These are phyloP conservation scores for Paramecium bursaria DNA, from an alignment of 73 alveolate species.

Conservation along the genomic window DNA sequence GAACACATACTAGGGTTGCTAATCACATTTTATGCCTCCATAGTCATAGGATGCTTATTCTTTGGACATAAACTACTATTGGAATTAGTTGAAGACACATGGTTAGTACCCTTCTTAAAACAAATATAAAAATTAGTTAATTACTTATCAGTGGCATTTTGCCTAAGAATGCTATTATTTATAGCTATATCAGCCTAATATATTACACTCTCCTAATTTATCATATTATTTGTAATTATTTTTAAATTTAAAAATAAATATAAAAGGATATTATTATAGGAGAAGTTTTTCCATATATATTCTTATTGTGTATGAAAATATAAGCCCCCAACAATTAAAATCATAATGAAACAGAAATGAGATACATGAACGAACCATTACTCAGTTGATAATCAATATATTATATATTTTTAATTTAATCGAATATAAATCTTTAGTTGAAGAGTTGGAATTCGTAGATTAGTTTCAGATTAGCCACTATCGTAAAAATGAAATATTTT, in stretches of 20 bases:
- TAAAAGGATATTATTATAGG: constrained; percentile 56
- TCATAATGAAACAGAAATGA: too few relatives aligned
- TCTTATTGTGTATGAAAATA: too few relatives aligned
- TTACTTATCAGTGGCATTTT: not conserved
- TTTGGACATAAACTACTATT: constrained; percentile 33
- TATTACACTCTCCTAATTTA: not conserved
- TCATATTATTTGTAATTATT: constrained; percentile 14
- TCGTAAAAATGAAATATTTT: too few relatives aligned
- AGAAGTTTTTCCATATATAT: constrained; percentile 42
- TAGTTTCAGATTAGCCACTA: too few relatives aligned
- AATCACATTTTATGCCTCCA: constrained; percentile 20
- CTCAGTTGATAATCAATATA: too few relatives aligned
- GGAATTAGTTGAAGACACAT: constrained; percentile 49
- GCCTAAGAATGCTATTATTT: constrained; percentile 7
- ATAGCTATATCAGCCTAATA: constrained; percentile 9
- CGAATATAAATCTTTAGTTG: too few relatives aligned
- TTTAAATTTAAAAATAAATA: constrained; percentile 7
- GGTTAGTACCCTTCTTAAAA: constrained; percentile 46
- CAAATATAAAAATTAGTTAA: constrained; percentile 16
- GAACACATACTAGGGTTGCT: constrained; percentile 11
- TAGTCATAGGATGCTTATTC: constrained; percentile 45
- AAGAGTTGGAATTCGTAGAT: too few relatives aligned
- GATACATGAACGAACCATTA: too few relatives aligned
- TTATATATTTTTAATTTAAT: too few relatives aligned
- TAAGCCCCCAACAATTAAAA: too few relatives aligned